Evolutionary conservation across 2,329 filamentous ascomycete genomes (phyloP), one percentile per base, ranked within the genome.

Genomic region (Penicillium sclerotiorum): DNA sequence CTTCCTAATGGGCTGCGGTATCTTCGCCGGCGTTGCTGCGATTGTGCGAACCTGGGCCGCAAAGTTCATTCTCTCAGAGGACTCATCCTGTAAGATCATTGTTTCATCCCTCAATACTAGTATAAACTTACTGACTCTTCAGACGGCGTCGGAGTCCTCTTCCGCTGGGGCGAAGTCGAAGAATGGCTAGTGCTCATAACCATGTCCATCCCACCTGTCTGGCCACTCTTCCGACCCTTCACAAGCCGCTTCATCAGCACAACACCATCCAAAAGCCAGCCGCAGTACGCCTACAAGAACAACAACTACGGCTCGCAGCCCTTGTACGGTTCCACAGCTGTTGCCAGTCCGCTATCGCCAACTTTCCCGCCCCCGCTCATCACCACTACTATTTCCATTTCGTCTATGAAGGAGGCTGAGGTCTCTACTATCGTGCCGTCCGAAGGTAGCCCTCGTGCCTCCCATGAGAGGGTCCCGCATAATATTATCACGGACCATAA

Each of bases 121-220:
- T 6, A 4, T 5, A 17, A 8, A 28, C 46, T 57, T 48, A 57
- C 35, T 15, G 12, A 9, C 9, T 18, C 2, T 5, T 13, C 20
- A 60, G 58, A 55, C 12, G 58, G 55, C 1, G 52, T 58, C 13
- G 58, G 56, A 2, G 45, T 47, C n/a, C 49, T 60, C 0, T 60
- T 60, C 41, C 36, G 47, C 33, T 60, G 56, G 56, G 58, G 58
- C 8, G 56, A 60, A 40, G 45, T 60, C 17, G 58, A 59, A 45
- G 58, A 59, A 53, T 59, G 58, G 58, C 21, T 60, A 36, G 58
- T 60, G 7, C 51, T 60, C 9, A 60, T 60, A 30, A 53, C 53
- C 30, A 60, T 60, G 58, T 59, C 56, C 20, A 60, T 60, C 21
- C 58, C 58, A 30, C 58, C 56, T 2, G 58, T 59, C 5, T 60